Percentiles rank a stretch among this genome's conserved stretches.
These are phyloP conservation scores for Fusarium tricinctum DNA, from an alignment of 2,329 filamentous ascomycete genomes.

Conservation along the genomic window DNA sequence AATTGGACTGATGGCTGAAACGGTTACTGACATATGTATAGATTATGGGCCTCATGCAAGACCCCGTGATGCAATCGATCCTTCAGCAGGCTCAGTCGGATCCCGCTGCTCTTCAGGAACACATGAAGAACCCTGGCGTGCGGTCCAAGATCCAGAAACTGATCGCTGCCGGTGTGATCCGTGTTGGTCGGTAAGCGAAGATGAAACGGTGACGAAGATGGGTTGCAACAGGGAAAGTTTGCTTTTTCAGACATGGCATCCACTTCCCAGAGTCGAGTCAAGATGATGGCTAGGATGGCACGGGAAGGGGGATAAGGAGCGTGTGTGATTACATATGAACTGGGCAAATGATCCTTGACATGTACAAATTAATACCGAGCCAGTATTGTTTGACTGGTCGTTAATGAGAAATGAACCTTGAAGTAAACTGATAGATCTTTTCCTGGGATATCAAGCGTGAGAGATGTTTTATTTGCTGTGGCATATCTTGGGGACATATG, in stretches of 20 bases:
- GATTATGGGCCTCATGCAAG: conserved; percentile 93
- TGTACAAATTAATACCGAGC: conserved; percentile 50
- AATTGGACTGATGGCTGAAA: conserved; percentile 3
- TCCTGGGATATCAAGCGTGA: conserved; percentile 11
- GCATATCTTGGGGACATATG: not conserved
- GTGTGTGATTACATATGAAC: conserved; percentile 43
- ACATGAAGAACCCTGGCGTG: conserved; percentile 94
- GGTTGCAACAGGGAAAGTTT: conserved; percentile 30
- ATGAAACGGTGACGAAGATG: conserved; percentile 12
- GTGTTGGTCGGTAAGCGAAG: conserved; percentile 68
- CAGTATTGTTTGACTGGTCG: conserved; percentile 44
- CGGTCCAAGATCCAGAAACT: conserved; percentile 93
- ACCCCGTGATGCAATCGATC: conserved; percentile 98
- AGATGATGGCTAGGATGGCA: conserved; percentile 18
- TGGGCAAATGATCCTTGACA: conserved; percentile 43
- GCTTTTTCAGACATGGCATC: conserved; percentile 30
- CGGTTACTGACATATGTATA: conserved; percentile 52
- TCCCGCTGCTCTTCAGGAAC: conserved; percentile 91
- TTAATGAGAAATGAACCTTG: conserved; percentile 52
- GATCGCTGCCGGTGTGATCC: conserved; percentile 91
- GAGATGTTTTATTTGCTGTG: conserved; percentile 3
- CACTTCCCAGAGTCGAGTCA: conserved; percentile 32
- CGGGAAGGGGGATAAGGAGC: conserved; percentile 31
- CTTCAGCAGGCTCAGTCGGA: conserved; percentile 96
- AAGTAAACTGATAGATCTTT: conserved; percentile 29